Base-by-base conservation (phyloP, 2,329 filamentous ascomycete species). In the Coleophoma eucalyptorum region DNA sequence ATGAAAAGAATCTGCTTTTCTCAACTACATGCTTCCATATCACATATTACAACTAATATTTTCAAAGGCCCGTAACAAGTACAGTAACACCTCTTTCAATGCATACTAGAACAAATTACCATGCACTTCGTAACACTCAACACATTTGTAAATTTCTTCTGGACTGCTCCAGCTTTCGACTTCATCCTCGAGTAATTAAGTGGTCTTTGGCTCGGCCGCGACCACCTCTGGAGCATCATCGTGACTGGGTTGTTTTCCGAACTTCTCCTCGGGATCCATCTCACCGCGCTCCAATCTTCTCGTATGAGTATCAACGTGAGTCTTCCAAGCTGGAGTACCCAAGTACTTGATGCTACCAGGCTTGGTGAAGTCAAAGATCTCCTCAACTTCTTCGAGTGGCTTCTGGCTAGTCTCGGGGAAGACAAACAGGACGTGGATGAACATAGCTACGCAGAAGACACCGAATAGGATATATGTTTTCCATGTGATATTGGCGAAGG, bases 371-470 rank as follows among this genome's bases (percentile, higher is more conserved):
- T 37, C 46, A 16, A 48, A 48, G 35, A 79, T 74, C 38, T 66
- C 65, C 45, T 76, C 73, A 2, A 78, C 72, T 55, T 80, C 78
- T 55, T 82, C 78, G 1, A 81, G 69, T 0, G 75, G 75, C 67
- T 79, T 80, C 48, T 76, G 75, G 20, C 72, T 71, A 0, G 78
- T 83, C 63, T 83, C 79, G 0, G 79, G 79, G 66, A 81, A 83
- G 45, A 75, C 58, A 57, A 83, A 80, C 62, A 76, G 75, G 26
- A 74, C 72, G 57, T 80, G 76, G 48, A 75, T 59, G 50, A 77
- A 75, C 65, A 77, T 77, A 35, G 65, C 57, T n/a, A 69, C 67
- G 57, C 75, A 77, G 63, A 79, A 78, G n/a, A 77, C 67, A 37
- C 70, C 76, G 50, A 80, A 80, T 16, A 79, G 60, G 49, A 77